Evolutionary conservation across 129 eudicot species (phyloP).

Genomic region (Pulicaria dysenterica): DNA sequence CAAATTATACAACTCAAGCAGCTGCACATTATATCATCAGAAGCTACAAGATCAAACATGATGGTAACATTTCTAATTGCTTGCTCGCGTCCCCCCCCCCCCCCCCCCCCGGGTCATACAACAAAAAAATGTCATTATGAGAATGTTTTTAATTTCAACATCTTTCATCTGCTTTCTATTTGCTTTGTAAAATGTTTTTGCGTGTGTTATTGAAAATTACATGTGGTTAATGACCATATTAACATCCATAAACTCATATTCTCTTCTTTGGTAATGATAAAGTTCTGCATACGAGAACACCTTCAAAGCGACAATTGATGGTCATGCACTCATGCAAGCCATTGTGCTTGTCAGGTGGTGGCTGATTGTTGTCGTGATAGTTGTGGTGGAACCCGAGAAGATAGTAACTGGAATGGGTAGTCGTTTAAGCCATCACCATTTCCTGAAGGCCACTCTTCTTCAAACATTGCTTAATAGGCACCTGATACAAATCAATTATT

Average conservation of each 20-base stretch:
- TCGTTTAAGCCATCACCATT: constrained; percentile 7
- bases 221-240: neutral
- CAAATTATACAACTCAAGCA: too few species aligned
- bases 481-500: constrained; percentile 19
- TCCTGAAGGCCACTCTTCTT: constrained; percentile 11
- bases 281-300: neutral
- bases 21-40: too few species aligned
- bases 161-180: neutral
- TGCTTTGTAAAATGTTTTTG: neutral
- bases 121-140: neutral
- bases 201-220: neutral
- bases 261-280: neutral
- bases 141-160: neutral
- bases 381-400: constrained; percentile 1
- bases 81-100: too few species aligned
- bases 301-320: constrained; percentile 5
- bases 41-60: neutral
- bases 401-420: neutral
- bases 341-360: neutral
- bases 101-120: neutral
- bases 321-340: neutral
- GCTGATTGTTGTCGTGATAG: constrained; percentile 5
- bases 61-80: too few species aligned
- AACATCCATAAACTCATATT: neutral
- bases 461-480: neutral